phyloP scores from a whole-genome alignment of 2,329 filamentous ascomycete species.

The Intubia oerlemansii region DNA sequence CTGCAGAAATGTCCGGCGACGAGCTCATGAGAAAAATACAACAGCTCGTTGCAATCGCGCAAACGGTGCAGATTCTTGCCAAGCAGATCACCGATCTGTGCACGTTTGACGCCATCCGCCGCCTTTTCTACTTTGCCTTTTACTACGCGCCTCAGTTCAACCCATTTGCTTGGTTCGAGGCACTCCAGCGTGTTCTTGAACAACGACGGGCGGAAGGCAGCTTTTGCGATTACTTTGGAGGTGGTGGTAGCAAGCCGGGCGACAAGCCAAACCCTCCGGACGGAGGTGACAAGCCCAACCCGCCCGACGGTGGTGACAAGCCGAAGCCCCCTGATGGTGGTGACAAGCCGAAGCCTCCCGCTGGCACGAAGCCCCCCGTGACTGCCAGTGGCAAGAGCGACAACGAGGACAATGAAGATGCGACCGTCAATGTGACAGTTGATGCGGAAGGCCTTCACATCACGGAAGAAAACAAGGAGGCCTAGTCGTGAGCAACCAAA shows the following conservation, averaged over 20 bases:
- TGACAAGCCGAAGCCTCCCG: not conserved
- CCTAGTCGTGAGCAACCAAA: too few relatives aligned
- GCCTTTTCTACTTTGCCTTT: not conserved
- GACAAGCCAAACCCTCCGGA: not conserved
- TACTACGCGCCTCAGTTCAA: slow-evolving; percentile 2
- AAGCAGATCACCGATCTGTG: slow-evolving; percentile 3
- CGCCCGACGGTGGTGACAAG: not conserved
- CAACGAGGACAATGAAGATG: too few relatives aligned
- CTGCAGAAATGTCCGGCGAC: not conserved
- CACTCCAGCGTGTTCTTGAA: not conserved
- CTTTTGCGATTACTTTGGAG: too few relatives aligned
- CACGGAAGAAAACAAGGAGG: too few relatives aligned
- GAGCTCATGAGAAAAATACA: slow-evolving; percentile 3
- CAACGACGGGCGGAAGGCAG: not conserved
- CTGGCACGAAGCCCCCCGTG: too few relatives aligned
- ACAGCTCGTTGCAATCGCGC: slow-evolving; percentile 2
- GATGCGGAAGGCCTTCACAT: too few relatives aligned
- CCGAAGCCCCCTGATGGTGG: not conserved
- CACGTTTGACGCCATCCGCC: not conserved
- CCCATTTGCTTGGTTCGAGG: slow-evolving; percentile 1
- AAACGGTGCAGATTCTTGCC: slow-evolving; percentile 2
- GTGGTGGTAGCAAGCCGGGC: too few relatives aligned
- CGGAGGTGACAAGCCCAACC: not conserved
- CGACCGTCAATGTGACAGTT: too few relatives aligned
- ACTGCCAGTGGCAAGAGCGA: too few relatives aligned